Percentiles rank a stretch among this genome's conserved stretches.
Conservation (phyloP, 805 yeast species). For the Spencermartinsiella europaea region DNA sequence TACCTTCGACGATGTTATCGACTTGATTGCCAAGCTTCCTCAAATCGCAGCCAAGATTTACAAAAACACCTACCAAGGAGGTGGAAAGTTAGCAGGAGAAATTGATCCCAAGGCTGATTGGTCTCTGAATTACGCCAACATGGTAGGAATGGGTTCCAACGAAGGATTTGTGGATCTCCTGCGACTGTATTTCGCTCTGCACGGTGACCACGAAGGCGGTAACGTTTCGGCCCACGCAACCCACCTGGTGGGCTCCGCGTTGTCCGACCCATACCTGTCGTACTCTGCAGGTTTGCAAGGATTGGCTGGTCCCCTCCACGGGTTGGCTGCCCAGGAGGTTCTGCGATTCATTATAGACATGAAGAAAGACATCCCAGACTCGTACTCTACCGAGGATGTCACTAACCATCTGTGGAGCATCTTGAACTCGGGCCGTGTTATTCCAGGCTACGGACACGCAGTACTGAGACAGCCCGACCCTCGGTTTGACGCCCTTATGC, state of each 20-base stretch:
- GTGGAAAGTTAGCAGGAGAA: slow-evolving; percentile 45
- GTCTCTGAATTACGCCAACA: slow-evolving; percentile 60
- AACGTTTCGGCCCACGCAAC: slow-evolving; percentile 85
- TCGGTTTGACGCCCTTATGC: slow-evolving; percentile 80
- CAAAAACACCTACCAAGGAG: slow-evolving; percentile 53
- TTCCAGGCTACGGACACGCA: slow-evolving; percentile 88
- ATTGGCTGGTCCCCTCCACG: slow-evolving; percentile 83
- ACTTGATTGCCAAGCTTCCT: slow-evolving; percentile 69
- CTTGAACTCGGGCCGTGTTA: slow-evolving; percentile 69
- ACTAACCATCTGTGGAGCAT: slow-evolving; percentile 77
- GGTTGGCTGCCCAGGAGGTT: slow-evolving; percentile 85
- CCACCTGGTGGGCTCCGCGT: slow-evolving; percentile 78
- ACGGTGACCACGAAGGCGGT: slow-evolving; percentile 89
- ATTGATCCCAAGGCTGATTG: slow-evolving; percentile 45
- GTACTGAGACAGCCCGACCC: slow-evolving; percentile 82
- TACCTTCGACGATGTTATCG: slow-evolving; percentile 65
- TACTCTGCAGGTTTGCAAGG: slow-evolving; percentile 81
- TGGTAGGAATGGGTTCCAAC: slow-evolving; percentile 55
- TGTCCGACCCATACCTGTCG: slow-evolving; percentile 72
- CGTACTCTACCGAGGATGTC: slow-evolving; percentile 60
- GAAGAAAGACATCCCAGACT: slow-evolving; percentile 64
- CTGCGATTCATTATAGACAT: slow-evolving; percentile 73
- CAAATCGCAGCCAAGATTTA: slow-evolving; percentile 70
- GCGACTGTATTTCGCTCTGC: slow-evolving; percentile 77
- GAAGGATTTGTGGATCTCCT: slow-evolving; percentile 70